These are phyloP conservation scores for Penicillium hesseltinei DNA, from an alignment of 2,329 filamentous ascomycete species.

Conservation along the genomic window DNA sequence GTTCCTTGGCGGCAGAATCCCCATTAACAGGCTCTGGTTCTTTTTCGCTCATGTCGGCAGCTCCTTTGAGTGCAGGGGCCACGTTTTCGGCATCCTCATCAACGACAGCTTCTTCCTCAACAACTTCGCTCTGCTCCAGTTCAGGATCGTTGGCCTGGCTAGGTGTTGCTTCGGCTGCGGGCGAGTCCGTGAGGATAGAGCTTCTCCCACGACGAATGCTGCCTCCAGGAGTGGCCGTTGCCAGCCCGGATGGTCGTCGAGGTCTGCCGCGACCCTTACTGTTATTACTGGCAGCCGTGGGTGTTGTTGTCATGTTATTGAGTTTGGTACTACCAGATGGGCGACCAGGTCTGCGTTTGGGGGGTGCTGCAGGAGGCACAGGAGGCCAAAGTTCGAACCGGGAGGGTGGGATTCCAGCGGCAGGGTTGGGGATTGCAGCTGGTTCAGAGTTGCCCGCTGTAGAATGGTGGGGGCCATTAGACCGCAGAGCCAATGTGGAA, in stretches of 20 bases:
- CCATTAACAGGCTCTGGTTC: constrained; percentile 10
- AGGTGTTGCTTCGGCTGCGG: constrained; percentile 26
- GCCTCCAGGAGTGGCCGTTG: constrained; percentile 31
- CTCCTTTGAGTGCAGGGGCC: constrained; percentile 6
- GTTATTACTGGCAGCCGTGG: constrained; percentile 34
- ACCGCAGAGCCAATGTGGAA: constrained; percentile 33
- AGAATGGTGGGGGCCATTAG: constrained; percentile 27
- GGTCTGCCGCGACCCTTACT: constrained; percentile 40
- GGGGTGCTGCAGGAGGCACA: constrained; percentile 34
- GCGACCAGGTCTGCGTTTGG: constrained; percentile 40
- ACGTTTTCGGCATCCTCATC: constrained; percentile 15
- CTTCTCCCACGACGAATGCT: constrained; percentile 39
- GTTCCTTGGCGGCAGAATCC: constrained; percentile 4
- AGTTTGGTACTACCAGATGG: constrained; percentile 36
- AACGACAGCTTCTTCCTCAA: constrained; percentile 14
- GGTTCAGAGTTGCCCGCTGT: constrained; percentile 15
- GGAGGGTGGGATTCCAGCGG: constrained; percentile 40
- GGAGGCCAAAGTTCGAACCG: constrained; percentile 46
- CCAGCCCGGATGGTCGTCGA: constrained; percentile 31
- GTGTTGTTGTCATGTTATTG: constrained; percentile 29
- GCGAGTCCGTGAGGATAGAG: constrained; percentile 32
- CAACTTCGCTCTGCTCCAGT: constrained; percentile 1
- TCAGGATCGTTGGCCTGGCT: constrained; percentile 27
- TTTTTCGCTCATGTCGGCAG: constrained; percentile 6
- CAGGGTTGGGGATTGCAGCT: constrained; percentile 27